A percentile compares a stretch with the other conserved stretches of the same genome.
Evolutionary conservation across 2,329 filamentous ascomycete species (phyloP).

Genomic region (Elsinoe perseae): DNA sequence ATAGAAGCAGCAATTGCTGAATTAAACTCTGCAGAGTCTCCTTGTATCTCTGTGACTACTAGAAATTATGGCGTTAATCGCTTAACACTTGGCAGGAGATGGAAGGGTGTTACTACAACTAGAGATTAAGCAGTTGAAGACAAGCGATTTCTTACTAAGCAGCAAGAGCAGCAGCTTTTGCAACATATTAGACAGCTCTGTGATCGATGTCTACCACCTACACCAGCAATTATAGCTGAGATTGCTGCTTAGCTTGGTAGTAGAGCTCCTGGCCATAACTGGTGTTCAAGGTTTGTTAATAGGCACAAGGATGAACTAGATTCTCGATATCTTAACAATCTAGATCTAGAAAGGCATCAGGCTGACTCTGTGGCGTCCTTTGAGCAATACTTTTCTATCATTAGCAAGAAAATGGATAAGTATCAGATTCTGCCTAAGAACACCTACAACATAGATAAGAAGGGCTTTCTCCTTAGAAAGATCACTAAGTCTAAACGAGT

Average conservation of each 20-base stretch:
- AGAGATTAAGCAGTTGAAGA: neutral
- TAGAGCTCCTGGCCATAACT: neutral
- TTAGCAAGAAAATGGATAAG: conserved; percentile 9
- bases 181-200: neutral
- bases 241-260: too few species aligned
- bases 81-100: neutral
- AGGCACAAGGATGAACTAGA: conserved; percentile 8
- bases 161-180: conserved; percentile 1
- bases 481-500: neutral
- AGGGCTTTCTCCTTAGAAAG: too few species aligned
- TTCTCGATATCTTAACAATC: conserved; percentile 9
- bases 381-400: conserved; percentile 7
- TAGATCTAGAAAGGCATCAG: conserved; percentile 11
- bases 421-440: too few species aligned
- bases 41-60: neutral
- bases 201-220: neutral
- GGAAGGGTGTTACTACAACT: neutral
- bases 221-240: too few species aligned
- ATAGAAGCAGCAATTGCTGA: neutral
- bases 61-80: neutral
- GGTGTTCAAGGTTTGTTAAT: conserved; percentile 9
- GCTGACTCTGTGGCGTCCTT: conserved; percentile 14
- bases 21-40: neutral
- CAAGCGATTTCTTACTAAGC: neutral
- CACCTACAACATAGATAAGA: too few species aligned